Evolutionary conservation across 2,329 filamentous ascomycete species (phyloP), one percentile per base, ranked within the genome.

Genomic region (Cordyceps farinosa): DNA sequence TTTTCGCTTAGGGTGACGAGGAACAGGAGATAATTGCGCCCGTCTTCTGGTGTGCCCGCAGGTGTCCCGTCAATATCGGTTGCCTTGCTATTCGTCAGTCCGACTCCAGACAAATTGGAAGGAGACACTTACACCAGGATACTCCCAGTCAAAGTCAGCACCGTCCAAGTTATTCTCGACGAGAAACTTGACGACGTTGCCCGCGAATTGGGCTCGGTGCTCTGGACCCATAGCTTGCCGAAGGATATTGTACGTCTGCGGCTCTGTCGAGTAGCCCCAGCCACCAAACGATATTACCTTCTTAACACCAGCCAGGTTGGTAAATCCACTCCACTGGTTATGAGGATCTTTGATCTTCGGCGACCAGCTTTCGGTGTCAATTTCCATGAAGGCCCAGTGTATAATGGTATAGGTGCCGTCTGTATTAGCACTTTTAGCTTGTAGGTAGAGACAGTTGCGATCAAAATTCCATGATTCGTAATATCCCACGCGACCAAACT

Each of bases 111-210:
- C 38, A 40, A 40, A 10, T 40, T 40, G 34, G 9, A 34, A 34
- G 34, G 34, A 34, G 34, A 9, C 34, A 57, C 22, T 69, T 36
- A 73, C 73, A 0, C 71, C 73, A 1, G 76, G 76, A 61, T 81
- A 81, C 62, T 80, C 79, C 80, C 80, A 83, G 66, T 81, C 78
- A 52, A 80, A 69, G 51, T 81, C 78, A 17, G 80, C 69, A 0
- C 79, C 79, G 54, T 80, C 79, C 0, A 82, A 65, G 4, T 69
- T 67, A 32, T 79, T 47, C 36, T 80, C 51, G 34, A 75, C 67
- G 55, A 81, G 13, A 66, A 83, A 77, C 32, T 76, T 61, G 64
- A 75, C 67, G 48, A 78, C 63, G 66, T 77, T 77, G 22, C 69
- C 65, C 6, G 72, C 68, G 50, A 82, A 74, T 17, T 40, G 74